Percentiles rank a stretch among this genome's conserved stretches.
Evolutionary conservation across 306 rosid genomes (phyloP).

Genomic region (Ammopiptanthus mongolicus): DNA sequence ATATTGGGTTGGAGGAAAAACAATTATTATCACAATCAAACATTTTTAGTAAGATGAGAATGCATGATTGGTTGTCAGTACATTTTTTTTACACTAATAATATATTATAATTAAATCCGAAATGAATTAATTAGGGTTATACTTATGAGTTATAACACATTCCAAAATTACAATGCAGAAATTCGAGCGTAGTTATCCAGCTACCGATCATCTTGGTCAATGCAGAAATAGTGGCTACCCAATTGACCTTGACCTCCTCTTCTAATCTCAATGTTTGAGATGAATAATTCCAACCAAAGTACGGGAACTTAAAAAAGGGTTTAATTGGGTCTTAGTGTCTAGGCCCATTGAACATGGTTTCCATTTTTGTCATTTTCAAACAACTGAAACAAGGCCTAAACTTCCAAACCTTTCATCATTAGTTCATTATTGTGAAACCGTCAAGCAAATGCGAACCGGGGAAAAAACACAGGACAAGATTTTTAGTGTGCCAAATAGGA

Average conservation of each 20-base stretch:
- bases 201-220: neutral
- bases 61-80: too few relatives aligned
- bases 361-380: neutral
- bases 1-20: neutral
- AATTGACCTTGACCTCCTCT: slow-evolving; percentile 19
- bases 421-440: neutral
- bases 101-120: too few relatives aligned
- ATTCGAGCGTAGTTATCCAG: neutral
- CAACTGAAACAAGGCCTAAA: neutral
- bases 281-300: neutral
- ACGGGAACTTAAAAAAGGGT: neutral
- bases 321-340: neutral
- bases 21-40: too few relatives aligned
- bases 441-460: neutral
- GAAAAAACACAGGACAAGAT: neutral
- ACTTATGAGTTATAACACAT: too few relatives aligned
- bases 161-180: neutral
- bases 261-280: neutral
- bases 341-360: neutral
- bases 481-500: neutral
- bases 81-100: too few relatives aligned
- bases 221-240: neutral
- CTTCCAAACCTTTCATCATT: slow-evolving; percentile 20
- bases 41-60: too few relatives aligned
- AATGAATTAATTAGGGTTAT: too few relatives aligned